Evolutionary conservation across 1,284 basidiomycete species (phyloP), one percentile per base, ranked within the genome.

Genomic region (Rhodofomes roseus): DNA sequence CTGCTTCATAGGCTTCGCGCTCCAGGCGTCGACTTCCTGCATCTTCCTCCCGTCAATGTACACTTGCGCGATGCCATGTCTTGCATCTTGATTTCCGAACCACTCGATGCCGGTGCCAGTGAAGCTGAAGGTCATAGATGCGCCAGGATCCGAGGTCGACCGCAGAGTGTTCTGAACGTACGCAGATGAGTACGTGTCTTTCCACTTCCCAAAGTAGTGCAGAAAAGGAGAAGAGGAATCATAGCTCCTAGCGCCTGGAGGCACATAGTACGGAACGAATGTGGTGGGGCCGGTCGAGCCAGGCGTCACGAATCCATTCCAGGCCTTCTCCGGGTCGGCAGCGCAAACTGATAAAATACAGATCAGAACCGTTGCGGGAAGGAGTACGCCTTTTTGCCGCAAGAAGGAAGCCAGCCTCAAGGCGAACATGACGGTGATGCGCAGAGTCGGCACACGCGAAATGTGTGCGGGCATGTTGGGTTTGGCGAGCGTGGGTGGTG

Each of bases 71-170:
- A 79, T 68, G 14, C 88, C 86, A 66, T 90, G 83, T 22, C 66
- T 71, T 39, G 68, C 75, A 62, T 81, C 84, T 51, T 74, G 78
- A 64, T 78, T 81, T 27, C 90, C 90, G 66, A 90, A 92, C 83
- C 86, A 88, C 73, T 92, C 89, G 64, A 92, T 79, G 1, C 88
- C 87, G 11, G 85, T 86, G 11, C 89, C 89, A 23, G 74, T 76
- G 72, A 92, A 91, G 1, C 77, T 77, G 71, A 90, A 81, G 4
- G 76, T 75, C 51, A 82, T 75, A 12, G 80, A 73, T n/a, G 88
- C 84, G 53, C 78, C 79, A 18, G 72, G 70, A 50, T 79, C 70
- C 14, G 74, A 72, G 0, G 85, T 85, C 66, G 77, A 79, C 25
- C 77, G 80, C 22, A 84, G 71, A 11, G 82, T 81, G n/a, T 80